These are phyloP conservation scores for Suzukiozyma palmioleophila DNA, from an alignment of 1,139 yeast genomes.

Conservation along the genomic window DNA sequence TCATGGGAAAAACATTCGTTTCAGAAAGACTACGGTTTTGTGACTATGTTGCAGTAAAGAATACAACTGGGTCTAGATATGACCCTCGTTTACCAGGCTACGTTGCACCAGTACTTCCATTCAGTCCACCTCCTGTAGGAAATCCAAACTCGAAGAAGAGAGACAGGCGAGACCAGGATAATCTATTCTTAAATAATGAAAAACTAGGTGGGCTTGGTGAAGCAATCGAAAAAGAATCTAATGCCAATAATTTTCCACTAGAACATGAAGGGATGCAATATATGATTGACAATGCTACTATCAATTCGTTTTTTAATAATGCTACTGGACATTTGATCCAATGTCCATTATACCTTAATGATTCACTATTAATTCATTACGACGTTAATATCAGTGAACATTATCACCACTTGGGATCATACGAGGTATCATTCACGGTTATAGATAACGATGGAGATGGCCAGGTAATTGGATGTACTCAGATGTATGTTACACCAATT, in stretches of 20 bases:
- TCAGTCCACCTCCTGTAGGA: background rate
- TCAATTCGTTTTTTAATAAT: constrained; percentile 22
- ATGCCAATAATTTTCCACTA: background rate
- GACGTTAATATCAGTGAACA: constrained; percentile 33
- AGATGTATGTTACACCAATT: constrained; percentile 48
- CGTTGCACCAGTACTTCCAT: background rate
- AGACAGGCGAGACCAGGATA: background rate
- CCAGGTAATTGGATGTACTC: constrained; percentile 43
- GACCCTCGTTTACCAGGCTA: constrained; percentile 20
- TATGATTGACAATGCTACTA: constrained; percentile 11
- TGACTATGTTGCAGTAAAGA: constrained; percentile 40
- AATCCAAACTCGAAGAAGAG: background rate
- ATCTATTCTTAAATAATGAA: background rate
- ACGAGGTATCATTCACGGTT: constrained; percentile 33
- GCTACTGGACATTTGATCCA: constrained; percentile 24
- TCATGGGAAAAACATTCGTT: constrained; percentile 38
- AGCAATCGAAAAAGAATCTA: background rate
- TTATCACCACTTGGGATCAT: constrained; percentile 39
- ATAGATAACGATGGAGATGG: constrained; percentile 34
- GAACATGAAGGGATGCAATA: background rate
- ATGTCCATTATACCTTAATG: constrained; percentile 43
- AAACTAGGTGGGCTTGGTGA: background rate
- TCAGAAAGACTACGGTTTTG: constrained; percentile 43
- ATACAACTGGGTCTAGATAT: constrained; percentile 19
- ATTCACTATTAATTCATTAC: constrained; percentile 35